These are phyloP conservation scores for Trichoderma sp. DNA, from an alignment of 2,329 filamentous ascomycete species.

Conservation along the genomic window DNA sequence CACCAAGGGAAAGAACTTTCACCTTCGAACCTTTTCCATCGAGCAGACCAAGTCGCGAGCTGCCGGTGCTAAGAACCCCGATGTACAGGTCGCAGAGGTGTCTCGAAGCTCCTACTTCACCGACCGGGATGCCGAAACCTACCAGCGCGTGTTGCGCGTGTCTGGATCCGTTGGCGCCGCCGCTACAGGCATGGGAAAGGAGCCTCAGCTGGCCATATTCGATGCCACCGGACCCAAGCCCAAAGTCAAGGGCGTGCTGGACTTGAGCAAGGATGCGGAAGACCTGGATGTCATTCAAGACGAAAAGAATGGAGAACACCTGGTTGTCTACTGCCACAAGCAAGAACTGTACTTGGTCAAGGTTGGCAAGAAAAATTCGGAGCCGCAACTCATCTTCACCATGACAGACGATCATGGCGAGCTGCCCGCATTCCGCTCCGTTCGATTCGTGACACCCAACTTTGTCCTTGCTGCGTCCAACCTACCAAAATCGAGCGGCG, in stretches of 20 bases:
- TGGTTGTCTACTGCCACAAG: conserved; percentile 76
- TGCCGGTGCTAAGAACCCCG: conserved; percentile 30
- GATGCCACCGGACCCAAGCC: conserved; percentile 52
- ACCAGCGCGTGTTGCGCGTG: conserved; percentile 59
- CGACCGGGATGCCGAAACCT: conserved; percentile 48
- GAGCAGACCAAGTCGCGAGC: conserved; percentile 37
- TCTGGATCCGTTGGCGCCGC: conserved; percentile 70
- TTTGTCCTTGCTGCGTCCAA: conserved; percentile 59
- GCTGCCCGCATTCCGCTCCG: conserved; percentile 53
- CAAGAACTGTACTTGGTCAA: conserved; percentile 69
- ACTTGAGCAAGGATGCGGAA: conserved; percentile 56
- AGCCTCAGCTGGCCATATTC: conserved; percentile 79
- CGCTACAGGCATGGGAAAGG: conserved; percentile 72
- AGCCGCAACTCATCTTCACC: conserved; percentile 54
- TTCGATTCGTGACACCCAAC: conserved; percentile 57
- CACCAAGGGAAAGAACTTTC: conserved; percentile 74
- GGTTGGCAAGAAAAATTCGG: conserved; percentile 48
- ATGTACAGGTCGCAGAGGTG: conserved; percentile 48
- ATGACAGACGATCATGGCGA: conserved; percentile 48
- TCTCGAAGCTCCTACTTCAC: conserved; percentile 53
- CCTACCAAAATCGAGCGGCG: conserved; percentile 56
- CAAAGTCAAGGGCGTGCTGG: conserved; percentile 48
- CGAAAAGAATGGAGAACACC: conserved; percentile 56
- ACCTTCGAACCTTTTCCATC: conserved; percentile 75
- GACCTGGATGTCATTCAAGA: conserved; percentile 65